Evolutionary conservation across 2,329 filamentous ascomycete genomes (phyloP).

Genomic region (Talaromyces albobiverticillius): DNA sequence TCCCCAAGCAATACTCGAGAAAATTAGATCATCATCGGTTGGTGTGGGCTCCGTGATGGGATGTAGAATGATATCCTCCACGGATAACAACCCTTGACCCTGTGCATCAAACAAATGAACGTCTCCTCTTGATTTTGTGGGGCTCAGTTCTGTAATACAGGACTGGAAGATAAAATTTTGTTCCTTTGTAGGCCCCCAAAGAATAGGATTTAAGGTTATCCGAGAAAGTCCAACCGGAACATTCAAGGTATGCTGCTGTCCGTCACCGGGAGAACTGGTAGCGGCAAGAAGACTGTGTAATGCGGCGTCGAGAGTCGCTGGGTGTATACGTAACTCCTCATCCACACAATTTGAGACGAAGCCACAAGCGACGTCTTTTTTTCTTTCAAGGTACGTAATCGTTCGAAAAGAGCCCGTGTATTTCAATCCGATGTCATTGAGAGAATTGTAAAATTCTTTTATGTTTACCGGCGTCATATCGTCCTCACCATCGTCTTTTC

Average conservation of each 20-base stretch:
- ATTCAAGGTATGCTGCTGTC: constrained; percentile 14
- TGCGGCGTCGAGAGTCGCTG: constrained; percentile 6
- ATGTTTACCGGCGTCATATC: constrained; percentile 18
- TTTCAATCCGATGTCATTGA: constrained; percentile 24
- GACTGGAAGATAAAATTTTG: background rate
- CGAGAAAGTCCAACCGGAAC: constrained; percentile 16
- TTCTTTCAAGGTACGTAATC: background rate
- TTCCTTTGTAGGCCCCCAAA: constrained; percentile 28
- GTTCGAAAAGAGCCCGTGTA: constrained; percentile 25
- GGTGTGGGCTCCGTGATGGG: background rate
- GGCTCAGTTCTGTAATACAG: background rate
- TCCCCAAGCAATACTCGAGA: background rate
- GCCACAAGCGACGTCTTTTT: background rate
- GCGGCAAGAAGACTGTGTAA: constrained; percentile 16
- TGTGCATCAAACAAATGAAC: background rate
- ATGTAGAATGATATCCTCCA: background rate
- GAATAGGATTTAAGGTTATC: constrained; percentile 15
- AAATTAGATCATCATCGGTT: background rate
- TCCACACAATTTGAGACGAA: background rate
- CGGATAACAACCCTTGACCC: background rate
- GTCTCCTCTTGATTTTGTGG: background rate
- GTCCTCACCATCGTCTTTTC: background rate
- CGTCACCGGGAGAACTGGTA: constrained; percentile 18
- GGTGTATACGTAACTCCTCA: constrained; percentile 4
- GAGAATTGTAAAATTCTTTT: constrained; percentile 24